Conservation (phyloP, 129 eudicot species). For the Oenanthe sinensis region DNA sequence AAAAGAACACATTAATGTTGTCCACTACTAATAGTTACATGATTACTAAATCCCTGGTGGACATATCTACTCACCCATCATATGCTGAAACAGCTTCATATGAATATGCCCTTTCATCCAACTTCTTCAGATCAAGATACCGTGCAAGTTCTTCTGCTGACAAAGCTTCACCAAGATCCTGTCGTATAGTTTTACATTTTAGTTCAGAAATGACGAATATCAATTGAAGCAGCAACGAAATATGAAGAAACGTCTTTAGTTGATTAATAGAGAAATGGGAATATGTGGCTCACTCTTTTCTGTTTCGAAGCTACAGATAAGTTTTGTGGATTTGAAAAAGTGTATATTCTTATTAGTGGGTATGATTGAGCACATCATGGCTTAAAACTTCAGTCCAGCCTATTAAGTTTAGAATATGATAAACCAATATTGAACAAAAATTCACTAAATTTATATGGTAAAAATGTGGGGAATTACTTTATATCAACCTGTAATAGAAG, state of each 20-base stretch:
- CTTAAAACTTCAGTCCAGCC: not conserved
- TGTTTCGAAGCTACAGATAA: not conserved
- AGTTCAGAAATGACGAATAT: not conserved
- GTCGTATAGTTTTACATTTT: conserved; percentile 9
- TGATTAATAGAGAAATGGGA: not conserved
- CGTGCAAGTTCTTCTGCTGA: conserved; percentile 80
- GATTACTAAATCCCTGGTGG: not conserved
- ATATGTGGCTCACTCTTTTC: not conserved
- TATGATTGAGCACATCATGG: not conserved
- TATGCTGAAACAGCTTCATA: conserved; percentile 88
- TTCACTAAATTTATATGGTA: not conserved
- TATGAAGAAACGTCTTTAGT: not conserved
- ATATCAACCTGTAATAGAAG: not conserved
- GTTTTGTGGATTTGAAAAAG: not conserved
- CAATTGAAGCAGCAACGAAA: not conserved
- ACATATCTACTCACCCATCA: conserved; percentile 55
- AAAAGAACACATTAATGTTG: not conserved
- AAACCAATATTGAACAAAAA: not conserved
- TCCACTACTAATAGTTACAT: not conserved
- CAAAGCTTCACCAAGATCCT: conserved; percentile 86
- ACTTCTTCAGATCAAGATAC: conserved; percentile 78
- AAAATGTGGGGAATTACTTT: not conserved
- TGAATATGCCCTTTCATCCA: conserved; percentile 83
- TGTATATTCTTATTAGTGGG: not conserved
- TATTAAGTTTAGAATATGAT: not conserved